These are phyloP conservation scores for Kwoniella sp. DNA, from an alignment of 768 basidiomycete genomes.

Conservation along the genomic window DNA sequence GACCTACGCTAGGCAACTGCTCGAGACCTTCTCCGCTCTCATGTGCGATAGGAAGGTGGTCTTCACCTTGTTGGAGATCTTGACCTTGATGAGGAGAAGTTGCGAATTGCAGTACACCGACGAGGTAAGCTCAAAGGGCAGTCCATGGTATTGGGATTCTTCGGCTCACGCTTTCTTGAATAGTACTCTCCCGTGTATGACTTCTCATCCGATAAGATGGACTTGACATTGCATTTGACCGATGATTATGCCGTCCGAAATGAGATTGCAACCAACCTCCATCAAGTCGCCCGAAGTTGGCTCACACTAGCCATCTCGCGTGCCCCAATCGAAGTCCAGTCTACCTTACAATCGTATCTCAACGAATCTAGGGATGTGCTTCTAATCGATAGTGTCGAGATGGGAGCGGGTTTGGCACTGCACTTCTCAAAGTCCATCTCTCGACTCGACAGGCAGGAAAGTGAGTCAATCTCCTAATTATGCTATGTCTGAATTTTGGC, in stretches of 20 bases:
- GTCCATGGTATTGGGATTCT: no score
- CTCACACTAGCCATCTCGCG: conserved; percentile 81
- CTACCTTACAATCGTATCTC: conserved; percentile 91
- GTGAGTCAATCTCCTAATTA: conserved; percentile 57
- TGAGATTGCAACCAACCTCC: conserved; percentile 75
- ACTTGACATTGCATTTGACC: conserved; percentile 74
- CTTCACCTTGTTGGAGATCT: conserved; percentile 83
- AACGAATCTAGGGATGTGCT: conserved; percentile 70
- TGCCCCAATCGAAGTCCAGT: conserved; percentile 88
- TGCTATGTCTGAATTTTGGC: not conserved
- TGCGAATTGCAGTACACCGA: conserved; percentile 89
- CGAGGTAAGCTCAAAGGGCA: conserved; percentile 77
- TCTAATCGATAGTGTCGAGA: conserved; percentile 75
- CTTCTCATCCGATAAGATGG: conserved; percentile 75
- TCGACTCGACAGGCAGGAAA: conserved; percentile 67
- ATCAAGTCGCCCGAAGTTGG: conserved; percentile 76
- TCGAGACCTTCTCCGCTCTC: conserved; percentile 88
- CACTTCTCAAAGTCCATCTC: conserved; percentile 80
- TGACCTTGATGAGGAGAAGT: conserved; percentile 81
- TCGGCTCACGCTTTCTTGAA: no score
- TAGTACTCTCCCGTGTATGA: conserved; percentile 87
- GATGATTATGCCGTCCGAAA: conserved; percentile 84
- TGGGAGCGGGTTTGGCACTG: conserved; percentile 87
- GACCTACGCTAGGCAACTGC: conserved; percentile 78
- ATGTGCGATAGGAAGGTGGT: conserved; percentile 89